Conservation (phyloP, 2,329 filamentous ascomycete genomes). For the Monilinia aucupariae region DNA sequence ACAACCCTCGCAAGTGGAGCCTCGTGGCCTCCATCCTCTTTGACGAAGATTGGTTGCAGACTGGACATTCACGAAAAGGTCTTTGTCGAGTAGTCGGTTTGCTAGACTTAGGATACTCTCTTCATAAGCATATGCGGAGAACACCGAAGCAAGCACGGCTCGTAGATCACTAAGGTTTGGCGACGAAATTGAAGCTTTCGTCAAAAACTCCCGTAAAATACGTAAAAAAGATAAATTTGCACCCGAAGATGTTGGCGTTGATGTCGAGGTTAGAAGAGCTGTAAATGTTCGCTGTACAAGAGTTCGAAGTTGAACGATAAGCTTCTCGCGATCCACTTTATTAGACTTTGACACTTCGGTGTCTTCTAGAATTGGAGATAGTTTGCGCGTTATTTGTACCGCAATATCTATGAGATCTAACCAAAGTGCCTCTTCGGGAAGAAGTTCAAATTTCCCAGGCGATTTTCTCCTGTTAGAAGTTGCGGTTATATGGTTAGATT, state of each 20-base stretch:
- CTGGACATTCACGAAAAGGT: conserved; percentile 77
- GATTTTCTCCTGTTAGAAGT: conserved; percentile 47
- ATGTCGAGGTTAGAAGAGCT: conserved; percentile 69
- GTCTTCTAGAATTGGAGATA: conserved; percentile 51
- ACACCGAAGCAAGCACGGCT: conserved; percentile 79
- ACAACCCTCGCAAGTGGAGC: conserved; percentile 84
- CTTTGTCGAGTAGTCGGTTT: conserved; percentile 80
- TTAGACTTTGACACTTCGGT: conserved; percentile 29
- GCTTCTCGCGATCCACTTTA: conserved; percentile 50
- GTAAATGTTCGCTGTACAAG: conserved; percentile 90
- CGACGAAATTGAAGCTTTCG: conserved; percentile 71
- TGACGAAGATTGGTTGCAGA: conserved; percentile 70
- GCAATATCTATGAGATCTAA: conserved; percentile 55
- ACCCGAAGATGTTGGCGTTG: conserved; percentile 29
- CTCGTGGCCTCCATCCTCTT: conserved; percentile 81
- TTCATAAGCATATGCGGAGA: conserved; percentile 93
- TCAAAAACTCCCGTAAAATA: conserved; percentile 82
- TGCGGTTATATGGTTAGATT: conserved; percentile 36
- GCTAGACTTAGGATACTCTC: conserved; percentile 81
- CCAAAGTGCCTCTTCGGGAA: conserved; percentile 53
- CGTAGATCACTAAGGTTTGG: conserved; percentile 85
- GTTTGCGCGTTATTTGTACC: conserved; percentile 57
- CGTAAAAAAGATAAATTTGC: conserved; percentile 75
- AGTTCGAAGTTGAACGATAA: conserved; percentile 64
- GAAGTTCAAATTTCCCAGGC: conserved; percentile 41